Base-by-base conservation (phyloP, 2,329 filamentous ascomycete genomes). In the Xylaria polymorpha region DNA sequence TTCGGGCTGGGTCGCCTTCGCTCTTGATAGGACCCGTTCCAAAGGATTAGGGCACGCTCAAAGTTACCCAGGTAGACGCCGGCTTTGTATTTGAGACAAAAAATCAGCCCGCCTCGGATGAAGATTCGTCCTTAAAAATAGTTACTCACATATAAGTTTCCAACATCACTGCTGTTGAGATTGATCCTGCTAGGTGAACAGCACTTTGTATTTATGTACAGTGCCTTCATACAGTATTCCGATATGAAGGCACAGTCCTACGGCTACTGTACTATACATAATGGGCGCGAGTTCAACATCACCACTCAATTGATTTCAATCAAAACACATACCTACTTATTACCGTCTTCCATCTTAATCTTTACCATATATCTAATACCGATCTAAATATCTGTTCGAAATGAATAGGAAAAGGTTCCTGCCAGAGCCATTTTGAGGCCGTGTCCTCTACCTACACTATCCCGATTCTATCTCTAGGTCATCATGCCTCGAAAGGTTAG, bases 401-500 rank as follows among this genome's bases (percentile, higher is more conserved):
- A 59, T 59, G 35, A 41, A 35, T 5, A 14, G 25, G 29, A 64
- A 32, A n/a, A n/a, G 8, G 8, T 35, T 35, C 22, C 25, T 55
- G 22, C 4, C 6, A 18, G 22, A 56, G 22, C 48, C 3, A 41
- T 57, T 55, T 39, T 5, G 8, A 14, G 43, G 15, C 43, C 41
- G 39, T 61, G 57, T 12, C 0, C 15, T 50, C n/a, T 55, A 20
- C 1, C 18, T 55, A 37, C 22, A n/a, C 32, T 37, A 22, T 37
- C n/a, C 18, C n/a, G 50, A 55, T 55, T 25, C 10, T 14, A 4
- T 22, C 46, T 8, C 9, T 50, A 22, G 9, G 39, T 25, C 37
- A 48, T 25, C 25, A 71, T 68, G 64, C 69, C 64, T 32, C 67
- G 68, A 60, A 72, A 69, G 64, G 69, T 71, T 5, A 58, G 69